Evolutionary conservation across 2,329 filamentous ascomycete species (phyloP).

Genomic region (Magnaporthales sp.): DNA sequence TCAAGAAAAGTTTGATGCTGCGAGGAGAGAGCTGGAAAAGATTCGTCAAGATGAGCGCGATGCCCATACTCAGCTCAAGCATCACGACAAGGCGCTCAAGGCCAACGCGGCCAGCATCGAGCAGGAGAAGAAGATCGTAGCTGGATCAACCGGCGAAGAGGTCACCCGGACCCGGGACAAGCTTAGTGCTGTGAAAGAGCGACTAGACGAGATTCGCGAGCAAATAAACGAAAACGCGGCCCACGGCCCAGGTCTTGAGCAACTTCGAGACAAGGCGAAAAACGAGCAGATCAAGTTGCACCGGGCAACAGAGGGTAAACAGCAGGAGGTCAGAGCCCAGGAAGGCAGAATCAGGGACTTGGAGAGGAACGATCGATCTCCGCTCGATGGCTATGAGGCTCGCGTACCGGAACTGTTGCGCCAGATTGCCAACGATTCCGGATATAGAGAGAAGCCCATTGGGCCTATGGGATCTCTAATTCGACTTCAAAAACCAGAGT

Average conservation of each 20-base stretch:
- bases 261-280: conserved; percentile 22
- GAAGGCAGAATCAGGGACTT: conserved; percentile 43
- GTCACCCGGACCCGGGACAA: conserved; percentile 49
- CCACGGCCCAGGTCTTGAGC: conserved; percentile 21
- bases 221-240: conserved; percentile 22
- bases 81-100: conserved; percentile 37
- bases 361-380: conserved; percentile 46
- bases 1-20: conserved; percentile 17
- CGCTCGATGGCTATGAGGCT: conserved; percentile 54
- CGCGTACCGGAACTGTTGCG: conserved; percentile 55
- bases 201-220: conserved; percentile 31
- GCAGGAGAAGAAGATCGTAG: conserved; percentile 52
- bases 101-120: conserved; percentile 37
- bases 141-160: conserved; percentile 56
- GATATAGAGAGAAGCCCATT: conserved; percentile 65
- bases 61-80: conserved; percentile 50
- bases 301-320: conserved; percentile 33
- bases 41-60: conserved; percentile 57
- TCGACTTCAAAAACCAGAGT: conserved; percentile 67
- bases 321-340: conserved; percentile 42
- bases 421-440: conserved; percentile 58
- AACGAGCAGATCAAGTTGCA: conserved; percentile 20
- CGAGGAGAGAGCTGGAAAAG: conserved; percentile 44
- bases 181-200: conserved; percentile 47
- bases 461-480: conserved; percentile 79